Conservation (phyloP, 2,329 filamentous ascomycete species). For the Tricladium varicosporioides region DNA sequence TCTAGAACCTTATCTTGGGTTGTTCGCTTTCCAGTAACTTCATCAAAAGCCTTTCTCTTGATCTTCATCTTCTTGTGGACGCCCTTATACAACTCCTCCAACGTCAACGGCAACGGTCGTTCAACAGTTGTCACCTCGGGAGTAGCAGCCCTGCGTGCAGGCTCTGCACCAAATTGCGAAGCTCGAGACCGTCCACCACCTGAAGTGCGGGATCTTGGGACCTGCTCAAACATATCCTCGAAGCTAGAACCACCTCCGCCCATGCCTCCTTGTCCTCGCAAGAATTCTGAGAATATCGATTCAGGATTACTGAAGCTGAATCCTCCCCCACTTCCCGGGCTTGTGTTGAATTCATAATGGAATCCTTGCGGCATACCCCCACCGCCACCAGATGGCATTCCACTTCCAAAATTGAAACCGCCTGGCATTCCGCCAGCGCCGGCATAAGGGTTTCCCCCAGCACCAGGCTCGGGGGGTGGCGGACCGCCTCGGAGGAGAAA, state of each 20-base stretch:
- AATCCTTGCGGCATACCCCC: constrained; percentile 47
- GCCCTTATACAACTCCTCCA: constrained; percentile 88
- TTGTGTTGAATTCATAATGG: constrained; percentile 47
- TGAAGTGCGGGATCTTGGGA: constrained; percentile 40
- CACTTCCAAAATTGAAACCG: constrained; percentile 45
- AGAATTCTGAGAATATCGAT: constrained; percentile 81
- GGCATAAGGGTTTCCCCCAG: constrained; percentile 58
- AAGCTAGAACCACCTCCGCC: constrained; percentile 42
- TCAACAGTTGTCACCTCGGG: constrained; percentile 92
- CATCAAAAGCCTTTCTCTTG: constrained; percentile 92
- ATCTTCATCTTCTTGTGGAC: constrained; percentile 97
- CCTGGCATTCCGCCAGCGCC: constrained; percentile 53
- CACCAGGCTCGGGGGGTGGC: constrained; percentile 59
- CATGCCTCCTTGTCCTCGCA: constrained; percentile 53
- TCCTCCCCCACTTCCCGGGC: constrained; percentile 47
- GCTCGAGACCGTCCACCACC: constrained; percentile 43
- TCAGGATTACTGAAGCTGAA: constrained; percentile 84
- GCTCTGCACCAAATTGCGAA: constrained; percentile 37
- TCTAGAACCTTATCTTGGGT: constrained; percentile 88
- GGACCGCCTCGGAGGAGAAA: constrained; percentile 81
- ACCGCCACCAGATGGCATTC: constrained; percentile 53
- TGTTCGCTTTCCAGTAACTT: constrained; percentile 73
- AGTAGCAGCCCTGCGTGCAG: constrained; percentile 48
- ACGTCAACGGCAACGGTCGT: constrained; percentile 71
- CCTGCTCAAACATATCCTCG: constrained; percentile 49